These are phyloP conservation scores for Coprinopsis sp. DNA, from an alignment of 768 basidiomycete genomes.

Conservation along the genomic window DNA sequence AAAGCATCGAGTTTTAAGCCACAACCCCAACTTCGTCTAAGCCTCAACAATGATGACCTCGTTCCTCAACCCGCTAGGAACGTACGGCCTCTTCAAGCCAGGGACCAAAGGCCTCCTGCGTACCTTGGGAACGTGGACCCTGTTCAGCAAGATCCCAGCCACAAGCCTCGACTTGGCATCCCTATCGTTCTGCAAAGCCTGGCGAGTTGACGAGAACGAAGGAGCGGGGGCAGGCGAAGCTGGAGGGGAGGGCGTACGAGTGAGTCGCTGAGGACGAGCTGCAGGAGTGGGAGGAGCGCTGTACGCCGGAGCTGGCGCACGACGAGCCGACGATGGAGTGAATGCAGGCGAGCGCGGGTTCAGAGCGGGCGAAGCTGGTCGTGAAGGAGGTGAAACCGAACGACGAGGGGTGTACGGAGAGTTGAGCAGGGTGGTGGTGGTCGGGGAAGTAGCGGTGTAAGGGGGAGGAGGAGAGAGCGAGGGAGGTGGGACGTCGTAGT, in stretches of 20 bases:
- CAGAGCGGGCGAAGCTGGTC: background rate
- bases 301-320: slow-evolving; percentile 8
- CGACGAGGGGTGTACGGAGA: slow-evolving; percentile 6
- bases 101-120: slow-evolving; percentile 32
- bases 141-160: slow-evolving; percentile 53
- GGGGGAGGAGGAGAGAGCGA: background rate
- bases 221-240: slow-evolving; percentile 2
- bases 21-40: too few relatives aligned
- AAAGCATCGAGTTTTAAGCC: too few relatives aligned
- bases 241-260: slow-evolving; percentile 2
- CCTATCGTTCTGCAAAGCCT: slow-evolving; percentile 18
- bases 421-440: slow-evolving; percentile 1
- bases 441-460: slow-evolving; percentile 11
- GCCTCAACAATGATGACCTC: slow-evolving; percentile 1
- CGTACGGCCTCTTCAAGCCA: slow-evolving; percentile 18
- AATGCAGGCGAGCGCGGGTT: background rate
- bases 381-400: slow-evolving; percentile 9
- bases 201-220: background rate
- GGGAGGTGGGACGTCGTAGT: background rate
- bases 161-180: slow-evolving; percentile 47
- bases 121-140: slow-evolving; percentile 45
- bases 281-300: slow-evolving; percentile 6
- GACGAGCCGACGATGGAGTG: slow-evolving; percentile 7
- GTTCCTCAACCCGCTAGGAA: slow-evolving; percentile 11
- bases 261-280: background rate